Conservation (phyloP, 2,329 filamentous ascomycete genomes). For the Trichophyton schoenleinii region DNA sequence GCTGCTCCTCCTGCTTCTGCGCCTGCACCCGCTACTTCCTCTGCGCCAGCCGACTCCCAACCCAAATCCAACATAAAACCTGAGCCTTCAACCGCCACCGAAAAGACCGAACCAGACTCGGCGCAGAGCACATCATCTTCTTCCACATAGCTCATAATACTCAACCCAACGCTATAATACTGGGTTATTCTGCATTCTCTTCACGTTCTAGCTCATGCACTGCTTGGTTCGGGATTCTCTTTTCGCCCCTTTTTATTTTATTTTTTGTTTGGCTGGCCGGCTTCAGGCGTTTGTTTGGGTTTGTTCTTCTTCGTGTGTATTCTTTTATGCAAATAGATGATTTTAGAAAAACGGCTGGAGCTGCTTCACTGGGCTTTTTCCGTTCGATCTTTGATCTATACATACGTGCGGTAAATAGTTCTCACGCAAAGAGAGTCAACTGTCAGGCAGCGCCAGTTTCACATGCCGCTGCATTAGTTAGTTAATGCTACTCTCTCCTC, state of each 20-base stretch:
- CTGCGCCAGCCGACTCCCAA: neutral
- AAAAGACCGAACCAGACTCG: neutral
- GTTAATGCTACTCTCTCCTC: neutral
- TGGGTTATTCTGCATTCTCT: neutral
- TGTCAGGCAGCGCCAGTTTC: neutral
- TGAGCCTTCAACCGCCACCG: neutral
- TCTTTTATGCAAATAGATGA: neutral
- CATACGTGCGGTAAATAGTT: neutral
- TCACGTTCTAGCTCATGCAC: neutral
- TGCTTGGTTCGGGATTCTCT: neutral
- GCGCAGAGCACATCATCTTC: neutral
- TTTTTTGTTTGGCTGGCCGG: neutral
- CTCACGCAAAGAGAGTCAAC: neutral
- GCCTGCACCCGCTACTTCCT: neutral
- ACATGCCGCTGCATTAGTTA: too few species aligned
- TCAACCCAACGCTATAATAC: neutral
- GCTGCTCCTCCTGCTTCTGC: neutral
- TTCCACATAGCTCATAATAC: neutral
- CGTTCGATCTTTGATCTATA: neutral
- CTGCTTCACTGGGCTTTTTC: neutral
- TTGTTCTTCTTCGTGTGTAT: neutral
- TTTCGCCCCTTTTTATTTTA: neutral
- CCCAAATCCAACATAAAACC: neutral
- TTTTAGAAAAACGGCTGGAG: conserved; percentile 1
- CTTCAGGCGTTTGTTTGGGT: neutral